Percentiles rank a stretch among this genome's conserved stretches.
Evolutionary conservation across 2,329 filamentous ascomycete genomes (phyloP).

Genomic region (Diaporthe ilicicola): DNA sequence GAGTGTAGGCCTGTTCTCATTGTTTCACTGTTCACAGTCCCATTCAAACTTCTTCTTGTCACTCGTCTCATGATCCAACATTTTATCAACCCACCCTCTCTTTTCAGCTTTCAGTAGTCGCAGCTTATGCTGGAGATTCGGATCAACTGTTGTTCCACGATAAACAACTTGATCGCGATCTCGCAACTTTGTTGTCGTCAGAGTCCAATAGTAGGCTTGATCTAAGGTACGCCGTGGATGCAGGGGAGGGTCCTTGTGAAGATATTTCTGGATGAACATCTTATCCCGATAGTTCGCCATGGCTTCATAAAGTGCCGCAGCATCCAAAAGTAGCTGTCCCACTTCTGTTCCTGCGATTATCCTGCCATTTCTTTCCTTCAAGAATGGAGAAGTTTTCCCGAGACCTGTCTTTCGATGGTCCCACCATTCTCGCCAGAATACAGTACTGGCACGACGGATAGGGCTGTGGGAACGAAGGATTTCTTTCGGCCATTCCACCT

Average conservation of each 20-base stretch:
- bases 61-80: neutral
- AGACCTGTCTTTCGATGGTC: neutral
- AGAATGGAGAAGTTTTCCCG: neutral
- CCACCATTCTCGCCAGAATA: neutral
- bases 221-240: conserved; percentile 52
- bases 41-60: neutral
- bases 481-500: neutral
- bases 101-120: neutral
- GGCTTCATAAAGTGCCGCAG: conserved; percentile 41
- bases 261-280: conserved; percentile 39
- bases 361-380: neutral
- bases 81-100: fast-evolving
- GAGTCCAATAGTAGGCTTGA: conserved; percentile 50
- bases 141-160: conserved; percentile 38
- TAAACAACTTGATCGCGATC: conserved; percentile 49
- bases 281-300: conserved; percentile 43
- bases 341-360: conserved; percentile 14
- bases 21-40: neutral
- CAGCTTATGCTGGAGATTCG: conserved; percentile 13
- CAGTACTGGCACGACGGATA: neutral
- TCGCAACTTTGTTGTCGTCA: conserved; percentile 45
- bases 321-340: conserved; percentile 40
- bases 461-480: neutral
- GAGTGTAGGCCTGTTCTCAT: neutral
- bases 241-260: conserved; percentile 40